Evolutionary conservation across 2,329 filamentous ascomycete genomes (phyloP), one percentile per base, ranked within the genome.

Genomic region (Aspergillus sp.): DNA sequence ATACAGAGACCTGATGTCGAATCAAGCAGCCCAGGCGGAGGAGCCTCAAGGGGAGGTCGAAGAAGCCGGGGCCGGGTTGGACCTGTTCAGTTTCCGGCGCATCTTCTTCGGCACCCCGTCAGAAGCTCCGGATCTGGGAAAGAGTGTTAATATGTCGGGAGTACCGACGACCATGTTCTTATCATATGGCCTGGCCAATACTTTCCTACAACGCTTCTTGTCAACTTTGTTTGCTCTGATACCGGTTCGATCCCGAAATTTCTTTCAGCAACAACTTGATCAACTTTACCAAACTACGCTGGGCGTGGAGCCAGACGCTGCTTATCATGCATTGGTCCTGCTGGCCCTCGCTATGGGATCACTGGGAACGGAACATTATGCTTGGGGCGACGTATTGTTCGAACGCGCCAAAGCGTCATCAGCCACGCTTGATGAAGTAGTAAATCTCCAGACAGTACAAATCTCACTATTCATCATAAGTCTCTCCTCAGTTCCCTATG

Each of bases 381-480:
- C 62, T 1, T 70, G 70, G 52, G 70, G 67, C 0, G 68, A 74
- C 23, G 61, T 73, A 19, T 48, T 74, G 22, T 72, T 70, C 19
- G 67, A 73, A 23, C 70, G 67, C n/a, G 70, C 70, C 3, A 74
- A 71, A 52, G 62, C 65, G 23, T 66, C 67, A 0, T 57, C 63
- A 10, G 55, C 55, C 5, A 59, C 63, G 5, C 60, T 70, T 42
- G 72, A 74, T 41, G 72, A 74, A 22, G 65, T 72, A 13, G 72
- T 74, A 2, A 74, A 74, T 39, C 53, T 72, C 12, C 69, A 74
- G 45, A 67, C 67, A 1, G 61, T 74, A 3, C 72, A 74, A 48
- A 62, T 73, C 5, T 63, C 70, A 0, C 53, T 73, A 12, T 58
- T 74, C 25, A 73, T 74, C 69, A 74, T 74, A 70, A 71, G 71